Base-by-base conservation (phyloP, 768 basidiomycete species). In the Lactarius sp. region DNA sequence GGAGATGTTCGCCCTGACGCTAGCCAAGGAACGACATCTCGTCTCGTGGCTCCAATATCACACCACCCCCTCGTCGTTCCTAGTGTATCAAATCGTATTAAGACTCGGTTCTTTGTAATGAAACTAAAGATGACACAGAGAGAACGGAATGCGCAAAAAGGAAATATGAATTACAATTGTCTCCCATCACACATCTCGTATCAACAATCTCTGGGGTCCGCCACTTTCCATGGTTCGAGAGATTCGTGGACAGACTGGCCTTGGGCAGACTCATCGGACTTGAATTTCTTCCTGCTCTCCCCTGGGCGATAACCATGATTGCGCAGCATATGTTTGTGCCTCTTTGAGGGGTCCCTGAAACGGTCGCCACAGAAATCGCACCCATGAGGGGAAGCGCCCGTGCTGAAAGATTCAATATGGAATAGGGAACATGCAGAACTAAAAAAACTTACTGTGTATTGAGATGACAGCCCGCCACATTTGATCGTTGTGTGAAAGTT, bases 341-440 rank as follows among this genome's bases (percentile, higher is more conserved):
- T 75, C 57, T 85, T 78, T 4, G 86, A 85, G 18, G 85, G 85
- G 68, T 88, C 86, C 58, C 82, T 85, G 76, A 86, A 88, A 14
- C 73, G 72, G 66, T 78, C 76, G 12, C 75, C 78, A 65, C 86
- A 87, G 36, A 71, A 83, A 22, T 75, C 79, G 70, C 83, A 83
- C 60, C 77, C 74, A 59, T 84, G 82, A 14, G 85, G 84, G 20
- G 77, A 78, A 16, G 78, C 77, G 7, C 83, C 82, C 50, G 85
- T 86, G 64, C 86, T 88, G 58, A 50, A 55, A 52, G 22, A 57
- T 39, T 54, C 52, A 59, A 42, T 34, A 9, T 13, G 27, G 27
- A 27, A 27, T 27, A 27, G 46, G 46, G 12, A 49, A 47, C 27
- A 36, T 42, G 47, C 47, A 71, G 73, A 44, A 61, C 42, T 33